A percentile compares a stretch with the other conserved stretches of the same genome.
Conservation (phyloP, 305 asterid species). For the Caryopteris hybrid region DNA sequence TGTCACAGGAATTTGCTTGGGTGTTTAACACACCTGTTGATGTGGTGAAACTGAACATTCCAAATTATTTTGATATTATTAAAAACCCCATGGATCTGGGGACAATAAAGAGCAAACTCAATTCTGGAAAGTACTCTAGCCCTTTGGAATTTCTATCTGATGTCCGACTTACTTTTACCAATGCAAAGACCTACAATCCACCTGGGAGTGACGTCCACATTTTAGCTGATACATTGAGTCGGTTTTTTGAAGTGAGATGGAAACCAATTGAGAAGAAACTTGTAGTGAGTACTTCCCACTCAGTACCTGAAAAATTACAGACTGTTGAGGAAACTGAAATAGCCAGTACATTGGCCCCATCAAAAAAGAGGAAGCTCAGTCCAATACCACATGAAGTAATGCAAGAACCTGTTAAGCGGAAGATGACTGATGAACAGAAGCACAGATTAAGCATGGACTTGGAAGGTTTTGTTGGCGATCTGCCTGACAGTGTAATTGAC, state of each 20-base stretch:
- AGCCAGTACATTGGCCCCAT: constrained; percentile 32
- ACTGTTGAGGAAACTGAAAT: constrained; percentile 36
- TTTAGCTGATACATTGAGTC: constrained; percentile 56
- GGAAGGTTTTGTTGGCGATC: constrained; percentile 49
- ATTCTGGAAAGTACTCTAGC: constrained; percentile 42
- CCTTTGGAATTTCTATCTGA: constrained; percentile 70
- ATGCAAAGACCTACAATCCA: constrained; percentile 82
- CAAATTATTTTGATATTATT: constrained; percentile 66
- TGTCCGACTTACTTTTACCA: constrained; percentile 71
- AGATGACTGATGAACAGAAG: constrained; percentile 67
- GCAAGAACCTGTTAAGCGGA: constrained; percentile 41
- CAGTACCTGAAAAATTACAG: constrained; percentile 34
- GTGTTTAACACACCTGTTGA: constrained; percentile 81
- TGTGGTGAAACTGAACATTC: constrained; percentile 53
- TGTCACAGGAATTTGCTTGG: constrained; percentile 56
- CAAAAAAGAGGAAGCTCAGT: constrained; percentile 64
- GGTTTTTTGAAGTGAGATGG: constrained; percentile 70
- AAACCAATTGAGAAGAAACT: constrained; percentile 61
- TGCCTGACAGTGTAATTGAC: constrained; percentile 55
- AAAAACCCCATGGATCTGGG: constrained; percentile 94
- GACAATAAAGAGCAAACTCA: constrained; percentile 57
- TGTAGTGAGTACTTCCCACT: constrained; percentile 18
- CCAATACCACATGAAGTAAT: constrained; percentile 35
- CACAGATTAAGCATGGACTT: constrained; percentile 48
- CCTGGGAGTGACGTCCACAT: constrained; percentile 58